Conservation (phyloP, 2,329 filamentous ascomycete genomes). For the Apiospora kogelbergensis region DNA sequence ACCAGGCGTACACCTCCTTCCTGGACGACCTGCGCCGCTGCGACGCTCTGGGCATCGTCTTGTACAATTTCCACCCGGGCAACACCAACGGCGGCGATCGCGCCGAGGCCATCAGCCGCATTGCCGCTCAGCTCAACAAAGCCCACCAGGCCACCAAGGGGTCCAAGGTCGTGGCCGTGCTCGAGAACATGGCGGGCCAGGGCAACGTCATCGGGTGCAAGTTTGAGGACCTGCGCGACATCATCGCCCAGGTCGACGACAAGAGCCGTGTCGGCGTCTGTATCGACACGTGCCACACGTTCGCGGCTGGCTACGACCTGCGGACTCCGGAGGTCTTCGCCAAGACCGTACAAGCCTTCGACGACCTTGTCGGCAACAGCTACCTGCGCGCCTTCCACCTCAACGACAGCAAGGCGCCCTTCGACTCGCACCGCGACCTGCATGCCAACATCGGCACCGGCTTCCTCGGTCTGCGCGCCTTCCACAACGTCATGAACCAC, state of each 20-base stretch:
- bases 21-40: conserved; percentile 86
- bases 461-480: conserved; percentile 85
- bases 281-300: conserved; percentile 94
- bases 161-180: conserved; percentile 70
- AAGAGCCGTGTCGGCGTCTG: conserved; percentile 89
- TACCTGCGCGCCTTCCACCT: conserved; percentile 87
- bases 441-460: conserved; percentile 97
- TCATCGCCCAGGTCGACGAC: conserved; percentile 77
- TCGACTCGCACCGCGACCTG: conserved; percentile 78
- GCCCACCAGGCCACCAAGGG: conserved; percentile 71
- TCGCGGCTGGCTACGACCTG: conserved; percentile 91
- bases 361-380: conserved; percentile 70
- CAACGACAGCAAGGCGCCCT: conserved; percentile 93
- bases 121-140: conserved; percentile 79
- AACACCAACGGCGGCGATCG: conserved; percentile 70
- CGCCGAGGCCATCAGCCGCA: conserved; percentile 70
- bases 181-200: conserved; percentile 94
- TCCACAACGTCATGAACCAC: conserved; percentile 89
- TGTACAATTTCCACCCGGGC: conserved; percentile 99
- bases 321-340: conserved; percentile 72
- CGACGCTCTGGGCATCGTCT: conserved; percentile 77
- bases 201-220: conserved; percentile 84
- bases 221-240: conserved; percentile 83
- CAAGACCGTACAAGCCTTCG: conserved; percentile 73
- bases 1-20: conserved; percentile 83